A percentile compares a stretch with the other conserved stretches of the same genome.
Conservation (phyloP, 495 filamentous ascomycete species). For the Penicillium turbatum region DNA sequence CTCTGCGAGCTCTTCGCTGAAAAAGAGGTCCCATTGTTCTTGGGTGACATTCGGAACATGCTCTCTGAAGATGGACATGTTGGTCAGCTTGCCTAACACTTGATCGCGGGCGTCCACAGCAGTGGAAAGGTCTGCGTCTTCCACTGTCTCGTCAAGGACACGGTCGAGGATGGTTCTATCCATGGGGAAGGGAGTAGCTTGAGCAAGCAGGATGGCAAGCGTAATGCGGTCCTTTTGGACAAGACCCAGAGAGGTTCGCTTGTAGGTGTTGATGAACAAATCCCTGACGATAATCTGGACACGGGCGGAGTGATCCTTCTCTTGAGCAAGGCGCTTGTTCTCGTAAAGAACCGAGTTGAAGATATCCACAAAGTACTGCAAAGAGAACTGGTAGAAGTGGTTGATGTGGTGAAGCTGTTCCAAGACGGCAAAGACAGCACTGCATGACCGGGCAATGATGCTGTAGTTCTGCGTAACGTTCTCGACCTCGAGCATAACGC, state of each 20-base stretch:
- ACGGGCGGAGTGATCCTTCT: slow-evolving; percentile 70
- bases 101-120: slow-evolving; percentile 59
- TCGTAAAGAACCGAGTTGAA: slow-evolving; percentile 87
- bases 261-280: slow-evolving; percentile 86
- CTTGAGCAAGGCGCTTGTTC: slow-evolving; percentile 67
- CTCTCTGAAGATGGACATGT: slow-evolving; percentile 69
- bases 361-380: slow-evolving; percentile 96
- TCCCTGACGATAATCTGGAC: slow-evolving; percentile 83
- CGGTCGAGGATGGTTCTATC: slow-evolving; percentile 81
- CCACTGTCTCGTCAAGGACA: slow-evolving; percentile 73
- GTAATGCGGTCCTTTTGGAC: slow-evolving; percentile 93
- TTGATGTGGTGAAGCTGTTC: slow-evolving; percentile 98
- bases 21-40: slow-evolving; percentile 73
- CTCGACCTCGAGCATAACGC: slow-evolving; percentile 97
- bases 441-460: slow-evolving; percentile 88
- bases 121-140: slow-evolving; percentile 75
- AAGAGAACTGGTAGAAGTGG: slow-evolving; percentile 98
- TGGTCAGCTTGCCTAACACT: slow-evolving; percentile 61
- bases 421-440: slow-evolving; percentile 91
- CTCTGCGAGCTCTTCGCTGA: slow-evolving; percentile 82
- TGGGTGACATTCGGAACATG: slow-evolving; percentile 57
- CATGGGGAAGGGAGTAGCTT: slow-evolving; percentile 91
- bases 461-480: slow-evolving; percentile 89
- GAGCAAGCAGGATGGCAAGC: slow-evolving; percentile 91
- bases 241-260: slow-evolving; percentile 85